These are phyloP conservation scores for Telopea speciosissima DNA, from an alignment of 177 flowering plant species.

Conservation along the genomic window DNA sequence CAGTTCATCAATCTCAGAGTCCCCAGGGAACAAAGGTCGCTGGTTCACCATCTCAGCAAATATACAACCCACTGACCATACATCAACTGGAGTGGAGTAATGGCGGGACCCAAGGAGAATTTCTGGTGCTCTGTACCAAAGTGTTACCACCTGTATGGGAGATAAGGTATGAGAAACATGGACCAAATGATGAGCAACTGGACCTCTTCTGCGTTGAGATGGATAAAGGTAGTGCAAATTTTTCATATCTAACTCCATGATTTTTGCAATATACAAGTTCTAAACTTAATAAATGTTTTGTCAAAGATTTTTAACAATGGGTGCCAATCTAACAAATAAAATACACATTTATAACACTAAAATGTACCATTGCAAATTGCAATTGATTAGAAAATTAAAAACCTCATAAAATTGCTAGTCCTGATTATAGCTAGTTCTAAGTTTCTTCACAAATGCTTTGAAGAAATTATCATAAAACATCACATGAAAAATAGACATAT, in stretches of 20 bases:
- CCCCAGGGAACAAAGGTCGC: background rate
- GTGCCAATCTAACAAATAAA: background rate
- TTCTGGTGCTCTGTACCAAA: background rate
- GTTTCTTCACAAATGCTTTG: background rate
- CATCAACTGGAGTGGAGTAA: background rate
- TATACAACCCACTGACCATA: background rate
- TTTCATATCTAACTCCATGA: background rate
- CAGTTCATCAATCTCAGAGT: background rate
- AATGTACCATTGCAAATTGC: too few species aligned
- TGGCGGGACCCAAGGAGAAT: background rate
- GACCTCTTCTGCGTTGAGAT: background rate
- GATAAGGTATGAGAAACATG: background rate
- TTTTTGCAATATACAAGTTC: too few species aligned
- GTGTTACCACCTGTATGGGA: background rate
- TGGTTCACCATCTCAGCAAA: background rate
- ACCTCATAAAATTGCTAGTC: background rate
- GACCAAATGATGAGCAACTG: background rate
- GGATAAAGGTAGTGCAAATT: too few species aligned
- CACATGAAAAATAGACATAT: background rate
- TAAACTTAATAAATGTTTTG: too few species aligned
- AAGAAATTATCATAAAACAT: background rate
- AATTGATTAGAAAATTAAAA: too few species aligned
- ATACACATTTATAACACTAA: background rate
- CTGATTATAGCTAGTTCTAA: background rate
- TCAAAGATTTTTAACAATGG: background rate